phyloP scores from a whole-genome alignment of 1,284 basidiomycete genomes.

The Ceratobasidium sp. region DNA sequence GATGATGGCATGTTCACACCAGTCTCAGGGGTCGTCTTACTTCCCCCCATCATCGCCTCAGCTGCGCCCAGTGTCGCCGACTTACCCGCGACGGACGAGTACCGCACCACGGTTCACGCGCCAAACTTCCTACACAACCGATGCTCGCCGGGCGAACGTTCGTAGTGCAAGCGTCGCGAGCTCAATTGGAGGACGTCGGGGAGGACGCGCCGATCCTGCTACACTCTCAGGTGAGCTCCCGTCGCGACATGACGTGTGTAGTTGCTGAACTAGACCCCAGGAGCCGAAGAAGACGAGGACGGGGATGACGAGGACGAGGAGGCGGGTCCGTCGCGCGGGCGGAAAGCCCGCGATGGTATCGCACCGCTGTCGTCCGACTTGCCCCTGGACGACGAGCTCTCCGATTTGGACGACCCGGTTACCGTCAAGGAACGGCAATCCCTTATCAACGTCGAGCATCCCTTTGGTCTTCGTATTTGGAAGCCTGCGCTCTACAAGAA shows the following conservation, averaged over 20 bases:
- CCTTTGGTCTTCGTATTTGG: constrained; percentile 99
- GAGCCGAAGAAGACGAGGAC: constrained; percentile 53
- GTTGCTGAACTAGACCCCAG: constrained; percentile 19
- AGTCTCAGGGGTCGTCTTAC: constrained; percentile 74
- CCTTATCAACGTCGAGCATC: constrained; percentile 98
- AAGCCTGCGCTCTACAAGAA: constrained; percentile 99
- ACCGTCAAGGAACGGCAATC: constrained; percentile 97
- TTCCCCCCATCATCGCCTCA: constrained; percentile 55
- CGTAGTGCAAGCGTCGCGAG: constrained; percentile 44
- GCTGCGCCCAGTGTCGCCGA: constrained; percentile 56
- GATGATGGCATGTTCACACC: constrained; percentile 66
- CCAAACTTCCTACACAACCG: constrained; percentile 30
- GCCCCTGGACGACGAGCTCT: constrained; percentile 43
- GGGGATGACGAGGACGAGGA: constrained; percentile 57
- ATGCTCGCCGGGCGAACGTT: constrained; percentile 24
- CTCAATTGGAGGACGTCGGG: constrained; percentile 14
- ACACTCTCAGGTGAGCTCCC: constrained; percentile 33
- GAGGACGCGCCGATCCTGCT: background rate
- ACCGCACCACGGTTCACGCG: constrained; percentile 47
- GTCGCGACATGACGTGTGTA: constrained; percentile 24
- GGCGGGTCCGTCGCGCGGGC: constrained; percentile 52
- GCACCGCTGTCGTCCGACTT: constrained; percentile 28
- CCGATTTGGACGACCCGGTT: constrained; percentile 79
- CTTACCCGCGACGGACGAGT: constrained; percentile 70
- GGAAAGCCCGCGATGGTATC: constrained; percentile 18